phyloP scores from a whole-genome alignment of 108 stramenopile species.

The Nannochloropsis salina region DNA sequence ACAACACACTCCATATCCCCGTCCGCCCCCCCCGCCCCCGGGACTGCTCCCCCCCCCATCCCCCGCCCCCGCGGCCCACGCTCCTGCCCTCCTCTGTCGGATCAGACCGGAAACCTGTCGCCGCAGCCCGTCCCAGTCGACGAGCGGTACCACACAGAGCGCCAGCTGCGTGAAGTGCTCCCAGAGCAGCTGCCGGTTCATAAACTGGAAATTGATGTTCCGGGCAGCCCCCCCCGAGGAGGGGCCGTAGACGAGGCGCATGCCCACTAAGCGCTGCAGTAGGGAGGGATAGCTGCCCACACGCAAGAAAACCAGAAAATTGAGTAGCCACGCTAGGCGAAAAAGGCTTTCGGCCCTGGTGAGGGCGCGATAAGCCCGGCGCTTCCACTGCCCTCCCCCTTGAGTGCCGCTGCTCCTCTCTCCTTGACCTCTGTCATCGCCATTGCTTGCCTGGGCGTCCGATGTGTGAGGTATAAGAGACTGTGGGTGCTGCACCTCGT shows the following conservation, averaged over 20 bases:
- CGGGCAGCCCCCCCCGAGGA: conserved; percentile 26
- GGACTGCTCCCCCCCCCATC: not conserved
- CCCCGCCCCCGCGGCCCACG: conserved; percentile 23
- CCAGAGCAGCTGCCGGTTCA: conserved; percentile 37
- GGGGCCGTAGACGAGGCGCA: conserved; percentile 33
- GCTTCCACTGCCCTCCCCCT: conserved; percentile 19
- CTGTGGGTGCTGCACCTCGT: conserved; percentile 17
- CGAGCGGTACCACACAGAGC: conserved; percentile 24
- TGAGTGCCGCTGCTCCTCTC: not conserved
- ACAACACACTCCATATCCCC: conserved; percentile 29
- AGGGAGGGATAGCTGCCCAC: conserved; percentile 28
- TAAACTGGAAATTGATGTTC: conserved; percentile 39
- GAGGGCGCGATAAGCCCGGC: conserved; percentile 24
- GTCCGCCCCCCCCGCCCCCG: conserved; percentile 16
- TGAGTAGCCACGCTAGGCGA: conserved; percentile 39
- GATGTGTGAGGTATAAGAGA: not conserved
- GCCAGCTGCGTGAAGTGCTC: conserved; percentile 42
- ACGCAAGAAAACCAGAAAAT: conserved; percentile 36
- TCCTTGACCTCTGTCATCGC: not conserved
- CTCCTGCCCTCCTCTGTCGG: conserved; percentile 30
- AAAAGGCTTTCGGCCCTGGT: conserved; percentile 29
- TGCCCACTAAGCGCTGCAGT: conserved; percentile 29
- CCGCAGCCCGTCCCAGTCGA: conserved; percentile 31
- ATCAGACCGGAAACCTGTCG: conserved; percentile 15
- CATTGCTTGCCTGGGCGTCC: not conserved